phyloP scores from a whole-genome alignment of 345 rosid genomes.

The Eucalyptus pauciflora region DNA sequence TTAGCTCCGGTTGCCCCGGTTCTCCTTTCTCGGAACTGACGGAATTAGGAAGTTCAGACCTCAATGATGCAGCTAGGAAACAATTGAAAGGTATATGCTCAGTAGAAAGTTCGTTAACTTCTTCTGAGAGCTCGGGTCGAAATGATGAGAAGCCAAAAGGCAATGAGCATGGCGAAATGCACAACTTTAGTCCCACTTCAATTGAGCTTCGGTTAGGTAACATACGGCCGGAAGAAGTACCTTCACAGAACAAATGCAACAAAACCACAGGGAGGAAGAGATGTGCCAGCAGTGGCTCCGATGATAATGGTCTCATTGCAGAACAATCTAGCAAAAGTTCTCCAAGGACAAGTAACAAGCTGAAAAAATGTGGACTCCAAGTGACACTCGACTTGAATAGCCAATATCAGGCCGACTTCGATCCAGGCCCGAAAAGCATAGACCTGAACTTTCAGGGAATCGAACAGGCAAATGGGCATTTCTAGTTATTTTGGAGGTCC shows the following conservation, averaged over 20 bases:
- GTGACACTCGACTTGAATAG: constrained; percentile 43
- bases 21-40: constrained; percentile 60
- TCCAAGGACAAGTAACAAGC: not conserved
- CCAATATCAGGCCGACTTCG: constrained; percentile 25
- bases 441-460: constrained; percentile 32
- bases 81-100: constrained; percentile 39
- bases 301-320: constrained; percentile 2
- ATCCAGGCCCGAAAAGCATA: constrained; percentile 17
- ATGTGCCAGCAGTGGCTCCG: constrained; percentile 13
- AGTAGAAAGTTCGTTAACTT: constrained; percentile 80
- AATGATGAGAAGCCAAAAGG: constrained; percentile 12
- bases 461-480: constrained; percentile 12
- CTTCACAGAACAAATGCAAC: not conserved
- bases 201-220: constrained; percentile 62
- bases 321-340: not conserved
- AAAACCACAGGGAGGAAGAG: constrained; percentile 34
- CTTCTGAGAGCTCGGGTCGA: constrained; percentile 60
- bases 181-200: not conserved
- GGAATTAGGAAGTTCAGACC: constrained; percentile 28
- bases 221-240: constrained; percentile 16
- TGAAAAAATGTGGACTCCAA: constrained; percentile 11
- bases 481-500: not conserved
- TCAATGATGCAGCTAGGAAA: constrained; percentile 8
- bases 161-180: constrained; percentile 4
- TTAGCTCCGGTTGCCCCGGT: constrained; percentile 33